These are phyloP conservation scores for Boletellus emodensis DNA, from an alignment of 768 basidiomycete species.

Conservation along the genomic window DNA sequence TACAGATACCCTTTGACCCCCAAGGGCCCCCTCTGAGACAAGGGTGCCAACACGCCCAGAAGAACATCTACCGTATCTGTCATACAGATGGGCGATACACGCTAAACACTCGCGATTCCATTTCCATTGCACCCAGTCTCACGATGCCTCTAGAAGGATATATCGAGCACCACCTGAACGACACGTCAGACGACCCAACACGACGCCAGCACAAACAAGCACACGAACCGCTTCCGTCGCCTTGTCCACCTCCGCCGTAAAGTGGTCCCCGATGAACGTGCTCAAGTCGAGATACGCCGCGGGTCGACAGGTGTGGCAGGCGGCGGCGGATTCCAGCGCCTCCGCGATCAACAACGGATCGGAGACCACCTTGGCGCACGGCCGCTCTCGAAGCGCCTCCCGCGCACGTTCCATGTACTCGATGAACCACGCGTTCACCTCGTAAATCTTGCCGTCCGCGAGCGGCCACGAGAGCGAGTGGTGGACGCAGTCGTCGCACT, in stretches of 20 bases:
- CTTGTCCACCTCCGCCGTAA: constrained; percentile 28
- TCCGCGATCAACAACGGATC: constrained; percentile 31
- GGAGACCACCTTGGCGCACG: constrained; percentile 28
- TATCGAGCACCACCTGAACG: constrained; percentile 30
- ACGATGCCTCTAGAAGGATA: constrained; percentile 20
- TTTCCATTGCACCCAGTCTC: background rate
- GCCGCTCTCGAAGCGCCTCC: constrained; percentile 28
- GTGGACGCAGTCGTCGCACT: constrained; percentile 36
- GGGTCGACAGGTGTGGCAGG: constrained; percentile 30
- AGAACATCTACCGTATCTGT: background rate
- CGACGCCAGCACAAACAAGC: constrained; percentile 1
- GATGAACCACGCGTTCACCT: constrained; percentile 34
- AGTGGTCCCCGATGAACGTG: constrained; percentile 30
- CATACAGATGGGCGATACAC: constrained; percentile 12
- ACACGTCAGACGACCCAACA: constrained; percentile 3
- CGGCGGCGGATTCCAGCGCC: constrained; percentile 25
- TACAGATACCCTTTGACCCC: too few species aligned
- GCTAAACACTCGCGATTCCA: background rate
- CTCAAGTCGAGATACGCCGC: constrained; percentile 31
- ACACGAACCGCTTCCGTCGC: constrained; percentile 26
- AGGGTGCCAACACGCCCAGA: too few species aligned
- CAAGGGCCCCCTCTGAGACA: too few species aligned
- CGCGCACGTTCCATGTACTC: constrained; percentile 33
- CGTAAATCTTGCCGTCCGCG: constrained; percentile 33
- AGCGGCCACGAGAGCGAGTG: constrained; percentile 33